Conservation (phyloP, 305 asterid species). For the Fraxinus baroniana region DNA sequence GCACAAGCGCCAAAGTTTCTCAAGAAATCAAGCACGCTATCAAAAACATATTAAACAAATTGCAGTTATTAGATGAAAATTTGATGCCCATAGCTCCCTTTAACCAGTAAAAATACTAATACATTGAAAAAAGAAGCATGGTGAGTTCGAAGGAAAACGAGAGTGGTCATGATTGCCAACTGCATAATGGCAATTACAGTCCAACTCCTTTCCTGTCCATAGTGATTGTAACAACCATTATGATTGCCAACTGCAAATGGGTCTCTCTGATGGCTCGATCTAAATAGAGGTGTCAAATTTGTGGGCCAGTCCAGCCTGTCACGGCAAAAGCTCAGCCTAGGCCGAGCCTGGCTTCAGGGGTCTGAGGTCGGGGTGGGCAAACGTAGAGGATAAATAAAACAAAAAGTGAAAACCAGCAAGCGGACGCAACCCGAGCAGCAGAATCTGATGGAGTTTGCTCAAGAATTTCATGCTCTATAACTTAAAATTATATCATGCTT, state of each 20-base stretch:
- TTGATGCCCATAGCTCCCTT: not conserved
- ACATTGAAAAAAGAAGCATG: not conserved
- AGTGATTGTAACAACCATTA: not conserved
- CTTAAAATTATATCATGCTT: not conserved
- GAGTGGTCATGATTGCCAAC: not conserved
- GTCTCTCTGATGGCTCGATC: not conserved
- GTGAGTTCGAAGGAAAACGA: not conserved
- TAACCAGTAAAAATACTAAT: not conserved
- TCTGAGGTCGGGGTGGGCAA: not conserved
- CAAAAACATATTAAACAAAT: not conserved
- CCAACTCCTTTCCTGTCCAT: not conserved
- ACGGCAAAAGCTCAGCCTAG: not conserved
- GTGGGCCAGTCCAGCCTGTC: not conserved
- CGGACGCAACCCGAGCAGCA: conserved; percentile 19
- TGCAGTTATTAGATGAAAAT: not conserved
- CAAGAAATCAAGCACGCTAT: not conserved
- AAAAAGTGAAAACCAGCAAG: not conserved
- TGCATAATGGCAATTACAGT: not conserved
- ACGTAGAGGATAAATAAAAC: not conserved
- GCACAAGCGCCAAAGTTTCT: not conserved
- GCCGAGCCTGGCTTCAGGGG: not conserved
- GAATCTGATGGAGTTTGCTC: conserved; percentile 35
- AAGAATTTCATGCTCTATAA: conserved; percentile 14
- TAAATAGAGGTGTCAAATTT: not conserved
- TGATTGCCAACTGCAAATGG: not conserved